Evolutionary conservation across 306 rosid genomes (phyloP).

Genomic region (Carpinus fangiana): DNA sequence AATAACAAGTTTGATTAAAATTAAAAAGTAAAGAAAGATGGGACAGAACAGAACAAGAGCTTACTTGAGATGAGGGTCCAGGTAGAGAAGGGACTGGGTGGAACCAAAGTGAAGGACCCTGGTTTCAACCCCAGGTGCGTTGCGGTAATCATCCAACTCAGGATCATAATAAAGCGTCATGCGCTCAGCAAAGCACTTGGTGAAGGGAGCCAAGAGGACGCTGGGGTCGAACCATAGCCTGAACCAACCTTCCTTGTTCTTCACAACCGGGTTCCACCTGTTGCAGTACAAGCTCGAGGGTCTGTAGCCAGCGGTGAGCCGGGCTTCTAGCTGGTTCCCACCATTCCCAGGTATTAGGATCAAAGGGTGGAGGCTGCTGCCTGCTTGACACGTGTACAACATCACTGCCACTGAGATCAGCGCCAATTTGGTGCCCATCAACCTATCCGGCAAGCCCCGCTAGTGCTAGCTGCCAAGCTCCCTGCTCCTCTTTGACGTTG

Average conservation of each 20-base stretch:
- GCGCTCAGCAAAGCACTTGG: conserved; percentile 75
- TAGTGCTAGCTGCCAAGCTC: background rate
- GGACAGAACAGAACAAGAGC: background rate
- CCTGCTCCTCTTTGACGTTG: background rate
- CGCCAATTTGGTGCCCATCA: conserved; percentile 4
- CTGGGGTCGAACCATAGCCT: conserved; percentile 80
- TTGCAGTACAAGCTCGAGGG: conserved; percentile 57
- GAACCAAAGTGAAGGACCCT: conserved; percentile 79
- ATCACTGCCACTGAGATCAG: conserved; percentile 35
- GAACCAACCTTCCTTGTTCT: conserved; percentile 70
- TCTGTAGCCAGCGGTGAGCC: conserved; percentile 48
- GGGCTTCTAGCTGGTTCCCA: conserved; percentile 88
- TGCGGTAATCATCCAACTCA: conserved; percentile 56
- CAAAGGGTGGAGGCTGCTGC: conserved; percentile 55
- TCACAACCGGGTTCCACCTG: conserved; percentile 58
- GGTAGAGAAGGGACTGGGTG: conserved; percentile 65
- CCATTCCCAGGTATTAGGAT: conserved; percentile 81
- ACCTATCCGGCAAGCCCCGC: conserved; percentile 16
- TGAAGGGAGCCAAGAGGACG: conserved; percentile 67
- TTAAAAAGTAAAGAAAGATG: background rate
- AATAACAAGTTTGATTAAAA: background rate
- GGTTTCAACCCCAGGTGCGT: conserved; percentile 68
- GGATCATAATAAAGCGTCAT: conserved; percentile 71
- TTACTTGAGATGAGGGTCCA: conserved; percentile 77
- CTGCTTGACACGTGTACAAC: conserved; percentile 50